Conservation (phyloP, 495 filamentous ascomycete species). For the Lasiosphaeriaceae sp. region DNA sequence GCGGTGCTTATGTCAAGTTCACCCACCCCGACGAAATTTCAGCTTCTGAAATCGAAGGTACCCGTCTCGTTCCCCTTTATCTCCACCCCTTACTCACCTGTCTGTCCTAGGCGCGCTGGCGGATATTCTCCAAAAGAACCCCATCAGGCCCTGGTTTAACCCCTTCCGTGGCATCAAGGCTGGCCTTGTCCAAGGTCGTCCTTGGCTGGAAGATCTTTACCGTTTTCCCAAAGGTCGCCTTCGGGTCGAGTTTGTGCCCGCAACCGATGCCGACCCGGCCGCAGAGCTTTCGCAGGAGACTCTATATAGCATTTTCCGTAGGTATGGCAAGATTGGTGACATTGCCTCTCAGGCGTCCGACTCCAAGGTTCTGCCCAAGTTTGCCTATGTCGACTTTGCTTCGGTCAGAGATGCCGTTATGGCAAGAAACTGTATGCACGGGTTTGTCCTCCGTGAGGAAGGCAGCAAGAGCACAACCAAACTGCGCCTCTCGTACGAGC, state of each 20-base stretch:
- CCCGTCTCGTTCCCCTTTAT: not conserved
- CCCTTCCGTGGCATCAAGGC: slow-evolving; percentile 69
- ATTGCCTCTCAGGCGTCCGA: slow-evolving; percentile 75
- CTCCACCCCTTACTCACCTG: slow-evolving; percentile 1
- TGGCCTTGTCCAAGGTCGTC: slow-evolving; percentile 71
- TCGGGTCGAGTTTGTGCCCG: slow-evolving; percentile 79
- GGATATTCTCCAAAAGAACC: slow-evolving; percentile 58
- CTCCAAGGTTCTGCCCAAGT: slow-evolving; percentile 77
- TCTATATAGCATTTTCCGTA: slow-evolving; percentile 81
- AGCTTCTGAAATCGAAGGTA: slow-evolving; percentile 55
- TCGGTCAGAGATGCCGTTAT: slow-evolving; percentile 69
- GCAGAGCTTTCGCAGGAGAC: slow-evolving; percentile 80
- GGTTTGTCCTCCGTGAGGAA: slow-evolving; percentile 64
- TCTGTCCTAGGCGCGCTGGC: slow-evolving; percentile 16
- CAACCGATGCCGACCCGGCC: slow-evolving; percentile 47
- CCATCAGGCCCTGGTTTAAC: slow-evolving; percentile 83
- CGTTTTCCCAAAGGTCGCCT: slow-evolving; percentile 72
- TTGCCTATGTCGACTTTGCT: slow-evolving; percentile 72
- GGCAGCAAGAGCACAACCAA: slow-evolving; percentile 71
- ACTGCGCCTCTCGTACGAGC: slow-evolving; percentile 77
- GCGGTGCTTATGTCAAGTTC: slow-evolving; percentile 92
- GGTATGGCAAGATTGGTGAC: slow-evolving; percentile 82
- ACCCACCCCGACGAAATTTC: slow-evolving; percentile 51
- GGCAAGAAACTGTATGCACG: slow-evolving; percentile 92
- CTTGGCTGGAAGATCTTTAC: slow-evolving; percentile 92